Base-by-base conservation (phyloP, 2,329 filamentous ascomycete species). In the Fusarium sp. region DNA sequence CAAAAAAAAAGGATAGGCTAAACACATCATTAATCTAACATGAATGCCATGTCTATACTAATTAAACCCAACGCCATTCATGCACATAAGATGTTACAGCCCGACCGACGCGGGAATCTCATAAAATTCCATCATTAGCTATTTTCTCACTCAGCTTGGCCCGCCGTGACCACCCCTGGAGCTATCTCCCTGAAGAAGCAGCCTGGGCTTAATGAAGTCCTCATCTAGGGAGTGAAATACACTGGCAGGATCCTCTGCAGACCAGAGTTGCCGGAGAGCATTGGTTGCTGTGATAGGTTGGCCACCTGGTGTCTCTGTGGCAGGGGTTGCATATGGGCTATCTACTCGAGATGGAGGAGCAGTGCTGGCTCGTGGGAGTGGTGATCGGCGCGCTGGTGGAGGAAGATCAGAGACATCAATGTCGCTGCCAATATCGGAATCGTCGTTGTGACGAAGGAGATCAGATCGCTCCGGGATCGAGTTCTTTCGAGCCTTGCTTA, bases 201-300 rank as follows among this genome's bases (percentile, higher is more conserved):
- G 80, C 76, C 90, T 92, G 18, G 95, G 95, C 83, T 98, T 98
- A 79, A 98, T 94, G 77, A 94, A 97, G 63, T 94, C 93, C 79
- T 99, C 96, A 77, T 99, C 96, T 62, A 99, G 82, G 80, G 97
- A 94, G 70, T 90, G 90, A 79, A 99, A 97, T 80, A 96, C 88
- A 43, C 91, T 93, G 11, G 92, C 91, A 42, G 96, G 94, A 77
- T 99, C 96, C 49, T 97, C 93, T 1, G 91, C 87, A 17, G 91
- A 92, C 70, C 97, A 89, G 11, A 99, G 83, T 75, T 95, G 91
- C 57, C 90, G 89, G 59, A 97, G 88, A 0, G 94, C 91, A 29
- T 89, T 91, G 20, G 89, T 87, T 13, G 92, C 92, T 27, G 88
- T 92, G n/a, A 93, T 81, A 40, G 85, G 80, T 46, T 81, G 50